Evolutionary conservation across 768 basidiomycete species (phyloP), one percentile per base, ranked within the genome.

Genomic region (Lactarius akahatsu): DNA sequence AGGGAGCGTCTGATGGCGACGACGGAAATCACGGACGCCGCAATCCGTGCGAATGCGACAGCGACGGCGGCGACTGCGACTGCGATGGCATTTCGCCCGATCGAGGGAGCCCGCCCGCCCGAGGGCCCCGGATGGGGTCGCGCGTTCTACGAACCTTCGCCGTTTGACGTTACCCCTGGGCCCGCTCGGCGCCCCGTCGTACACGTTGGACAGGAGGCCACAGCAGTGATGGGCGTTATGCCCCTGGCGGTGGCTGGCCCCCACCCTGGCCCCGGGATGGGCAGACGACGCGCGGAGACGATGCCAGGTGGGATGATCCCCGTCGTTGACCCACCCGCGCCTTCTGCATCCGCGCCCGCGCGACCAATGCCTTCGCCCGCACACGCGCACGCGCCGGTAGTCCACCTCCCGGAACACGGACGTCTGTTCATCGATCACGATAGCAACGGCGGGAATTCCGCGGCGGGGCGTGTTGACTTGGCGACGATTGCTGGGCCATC

Each of bases 261-360:
- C 11, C 41, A 41, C 16, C 45, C 45, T 11, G 45, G 10, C 0
- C n/a, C 55, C 15, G 62, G 23, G 20, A 65, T 58, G 0, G 70
- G 70, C 16, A 59, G 70, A 57, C 70, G 70, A 8, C 70, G 70
- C 32, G 70, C 70, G 28, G 70, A 71, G 57, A 71, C 70, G 23
- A 71, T 71, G 70, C 70, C 70, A 1, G 68, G 70, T 9, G 70
- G 70, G 26, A 71, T 71, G 70, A 58, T 64, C 11, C 70, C 70
- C 16, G 62, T 71, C 50, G 43, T 71, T 15, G 70, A 71, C 40
- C 43, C 68, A 34, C 62, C 65, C 0, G 56, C 30, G 41, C 63
- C 43, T 5, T 41, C 47, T 28, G n/a, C 63, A 8, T 23, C 57
- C 6, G n/a, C 41, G 18, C 36, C 43, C 10, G 32, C 45, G 32